phyloP scores from a whole-genome alignment of 2,329 filamentous ascomycete genomes.

The Chaetomium strumarium region DNA sequence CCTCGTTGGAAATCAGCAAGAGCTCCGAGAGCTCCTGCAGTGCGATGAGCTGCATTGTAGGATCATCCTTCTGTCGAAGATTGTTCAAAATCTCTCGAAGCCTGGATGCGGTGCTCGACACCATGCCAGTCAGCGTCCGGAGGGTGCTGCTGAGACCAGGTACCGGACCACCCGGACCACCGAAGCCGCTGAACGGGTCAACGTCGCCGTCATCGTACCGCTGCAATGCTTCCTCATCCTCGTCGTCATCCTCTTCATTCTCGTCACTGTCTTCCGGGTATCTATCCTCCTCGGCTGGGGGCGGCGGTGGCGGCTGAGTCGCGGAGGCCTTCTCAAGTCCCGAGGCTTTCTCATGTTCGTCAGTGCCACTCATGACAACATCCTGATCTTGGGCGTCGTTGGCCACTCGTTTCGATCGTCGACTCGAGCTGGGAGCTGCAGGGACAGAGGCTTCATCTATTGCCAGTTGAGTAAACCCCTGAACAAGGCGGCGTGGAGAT shows the following conservation, averaged over 20 bases:
- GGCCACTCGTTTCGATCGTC: conserved; percentile 49
- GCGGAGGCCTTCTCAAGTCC: conserved; percentile 32
- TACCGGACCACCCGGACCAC: conserved; percentile 56
- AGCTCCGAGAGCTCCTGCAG: conserved; percentile 91
- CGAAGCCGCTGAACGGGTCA: conserved; percentile 60
- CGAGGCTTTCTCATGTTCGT: conserved; percentile 44
- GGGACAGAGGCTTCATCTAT: conserved; percentile 34
- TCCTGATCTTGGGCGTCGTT: conserved; percentile 54
- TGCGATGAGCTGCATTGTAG: conserved; percentile 82
- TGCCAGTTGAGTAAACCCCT: conserved; percentile 18
- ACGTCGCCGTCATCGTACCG: conserved; percentile 52
- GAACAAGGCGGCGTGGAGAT: neutral
- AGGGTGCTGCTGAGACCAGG: conserved; percentile 72
- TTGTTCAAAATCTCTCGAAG: conserved; percentile 72
- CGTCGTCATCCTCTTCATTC: conserved; percentile 43
- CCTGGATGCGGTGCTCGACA: conserved; percentile 75
- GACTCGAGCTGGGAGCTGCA: conserved; percentile 33
- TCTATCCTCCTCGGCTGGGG: conserved; percentile 36
- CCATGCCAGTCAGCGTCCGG: conserved; percentile 83
- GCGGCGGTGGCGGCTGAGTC: conserved; percentile 39
- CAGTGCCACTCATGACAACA: conserved; percentile 64
- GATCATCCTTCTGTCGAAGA: conserved; percentile 76
- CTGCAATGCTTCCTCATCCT: conserved; percentile 46
- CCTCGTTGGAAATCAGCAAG: conserved; percentile 89
- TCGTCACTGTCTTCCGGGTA: conserved; percentile 34